Base-by-base conservation (phyloP, 805 yeast genomes). In the Kregervanrija pseudodelftensis region DNA sequence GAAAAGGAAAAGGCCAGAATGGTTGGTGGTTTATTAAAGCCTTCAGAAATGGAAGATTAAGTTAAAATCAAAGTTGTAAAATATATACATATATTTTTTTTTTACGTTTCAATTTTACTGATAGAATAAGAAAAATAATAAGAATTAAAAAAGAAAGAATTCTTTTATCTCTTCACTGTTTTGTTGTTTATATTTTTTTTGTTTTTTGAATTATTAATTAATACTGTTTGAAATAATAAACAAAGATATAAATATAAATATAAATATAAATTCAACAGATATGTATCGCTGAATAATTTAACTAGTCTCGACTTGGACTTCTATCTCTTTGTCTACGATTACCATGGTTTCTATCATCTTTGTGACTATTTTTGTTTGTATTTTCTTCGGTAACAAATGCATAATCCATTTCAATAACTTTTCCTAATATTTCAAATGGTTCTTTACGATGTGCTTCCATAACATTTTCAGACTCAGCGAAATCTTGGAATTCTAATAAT, bases 21-120 rank as follows among this genome's bases (percentile, higher is more conserved):
- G 67, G 85, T 91, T 54, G 97, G 98, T 57, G 99, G 99, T 41
- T 74, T 91, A 62, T 70, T 93, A 60, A 91, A 89, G 65, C 99
- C 99, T 30, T 80, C 95, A 16, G 99, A 91, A 57, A 76, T 91
- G 78, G 96, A 85, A 53, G 96, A 90, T 41, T 61, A 45, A 42
- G 37, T 22, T 22, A 22, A 22, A 22, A 5, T 22, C 28, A 3
- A 39, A 15, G 22, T 13, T 13, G 4, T 12, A 4, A 36, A 32
- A 41, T 8, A n/a, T 17, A 15, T 12, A 16, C 12, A 36, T 15
- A 11, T 36, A 14, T 36, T 15, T n/a, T 10, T 11, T 15, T 36
- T 8, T 36, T 11, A 36, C 16, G 11, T 13, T 11, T 22, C 28
- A 22, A 22, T 22, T 22, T 22, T 22, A 22, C 28, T 7, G 28